Conservation (phyloP, 2,329 filamentous ascomycete species). For the Penicillium aurantiogriseum region DNA sequence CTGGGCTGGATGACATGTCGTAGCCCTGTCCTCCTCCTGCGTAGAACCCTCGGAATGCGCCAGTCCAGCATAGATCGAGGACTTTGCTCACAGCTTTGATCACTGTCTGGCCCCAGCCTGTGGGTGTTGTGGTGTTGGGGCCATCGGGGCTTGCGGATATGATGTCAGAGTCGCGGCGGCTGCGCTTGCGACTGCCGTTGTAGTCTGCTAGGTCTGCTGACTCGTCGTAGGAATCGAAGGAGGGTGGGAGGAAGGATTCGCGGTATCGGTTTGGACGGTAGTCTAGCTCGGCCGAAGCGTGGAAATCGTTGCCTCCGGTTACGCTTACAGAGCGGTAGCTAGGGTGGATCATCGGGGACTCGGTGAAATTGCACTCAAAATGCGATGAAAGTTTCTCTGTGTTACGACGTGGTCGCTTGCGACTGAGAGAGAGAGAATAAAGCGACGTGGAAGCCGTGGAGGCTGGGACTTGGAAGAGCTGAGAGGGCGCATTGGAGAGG, state of each 20-base stretch:
- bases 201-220: constrained; percentile 19
- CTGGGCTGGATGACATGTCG: constrained; percentile 46
- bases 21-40: constrained; percentile 79
- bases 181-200: constrained; percentile 33
- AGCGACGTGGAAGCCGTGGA: constrained; percentile 41
- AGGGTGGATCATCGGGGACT: constrained; percentile 38
- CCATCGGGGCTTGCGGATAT: constrained; percentile 23
- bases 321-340: constrained; percentile 39
- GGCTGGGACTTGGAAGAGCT: constrained; percentile 39
- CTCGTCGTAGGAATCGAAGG: constrained; percentile 30
- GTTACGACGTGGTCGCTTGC: constrained; percentile 35
- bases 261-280: constrained; percentile 46
- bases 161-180: constrained; percentile 31
- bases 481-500: constrained; percentile 38
- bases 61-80: constrained; percentile 75
- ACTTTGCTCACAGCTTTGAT: constrained; percentile 61
- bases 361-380: constrained; percentile 30
- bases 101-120: constrained; percentile 44
- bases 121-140: constrained; percentile 14
- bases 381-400: constrained; percentile 24
- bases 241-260: constrained; percentile 26
- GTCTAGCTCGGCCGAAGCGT: constrained; percentile 36
- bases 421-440: constrained; percentile 35
- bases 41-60: constrained; percentile 77
- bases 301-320: constrained; percentile 22